A percentile compares a stretch with the other conserved stretches of the same genome.
Evolutionary conservation across 1,139 yeast species (phyloP).

Genomic region (Ogataea hybrid): DNA sequence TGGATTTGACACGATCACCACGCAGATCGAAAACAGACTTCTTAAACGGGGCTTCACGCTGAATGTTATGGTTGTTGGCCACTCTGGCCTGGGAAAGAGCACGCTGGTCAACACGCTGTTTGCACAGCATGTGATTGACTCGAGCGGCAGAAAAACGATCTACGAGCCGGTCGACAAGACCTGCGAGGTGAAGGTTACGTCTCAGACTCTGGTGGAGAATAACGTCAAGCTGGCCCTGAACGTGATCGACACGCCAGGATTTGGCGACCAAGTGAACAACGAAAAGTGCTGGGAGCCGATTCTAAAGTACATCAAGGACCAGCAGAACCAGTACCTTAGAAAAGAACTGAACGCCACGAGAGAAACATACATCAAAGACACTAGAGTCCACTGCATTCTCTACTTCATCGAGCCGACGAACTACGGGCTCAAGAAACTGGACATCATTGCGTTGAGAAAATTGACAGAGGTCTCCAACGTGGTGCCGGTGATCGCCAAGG

Average conservation of each 20-base stretch:
- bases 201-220: conserved; percentile 75
- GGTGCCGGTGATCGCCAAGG: conserved; percentile 81
- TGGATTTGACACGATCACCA: conserved; percentile 95
- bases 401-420: conserved; percentile 91
- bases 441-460: conserved; percentile 78
- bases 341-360: conserved; percentile 96
- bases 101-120: conserved; percentile 89
- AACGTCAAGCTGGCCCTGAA: conserved; percentile 83
- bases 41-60: conserved; percentile 93
- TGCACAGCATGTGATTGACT: conserved; percentile 72
- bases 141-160: conserved; percentile 66
- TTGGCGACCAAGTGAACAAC: conserved; percentile 95
- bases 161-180: conserved; percentile 81
- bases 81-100: conserved; percentile 92
- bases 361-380: conserved; percentile 77
- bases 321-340: conserved; percentile 88
- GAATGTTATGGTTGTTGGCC: conserved; percentile 92
- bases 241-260: conserved; percentile 95
- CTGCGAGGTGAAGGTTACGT: conserved; percentile 76
- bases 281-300: conserved; percentile 98
- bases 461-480: conserved; percentile 90
- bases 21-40: conserved; percentile 90
- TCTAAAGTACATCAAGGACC: conserved; percentile 93
- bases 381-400: conserved; percentile 93
- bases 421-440: conserved; percentile 75